Conservation (phyloP, 2,329 filamentous ascomycete genomes). For the Exophiala viscosa region DNA sequence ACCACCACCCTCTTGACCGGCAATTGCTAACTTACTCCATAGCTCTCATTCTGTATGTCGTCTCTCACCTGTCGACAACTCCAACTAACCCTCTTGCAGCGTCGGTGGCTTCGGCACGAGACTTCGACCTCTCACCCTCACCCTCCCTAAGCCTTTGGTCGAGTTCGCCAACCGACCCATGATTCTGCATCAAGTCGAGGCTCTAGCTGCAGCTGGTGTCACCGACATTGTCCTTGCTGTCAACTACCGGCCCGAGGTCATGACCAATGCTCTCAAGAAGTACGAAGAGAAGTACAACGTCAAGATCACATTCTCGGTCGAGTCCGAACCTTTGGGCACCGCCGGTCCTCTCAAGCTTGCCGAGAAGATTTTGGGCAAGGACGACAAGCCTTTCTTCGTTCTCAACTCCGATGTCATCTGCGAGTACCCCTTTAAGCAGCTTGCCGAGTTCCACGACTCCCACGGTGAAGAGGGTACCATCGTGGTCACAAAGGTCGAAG, state of each 20-base stretch:
- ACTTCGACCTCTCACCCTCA: conserved; percentile 92
- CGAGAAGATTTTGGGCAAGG: conserved; percentile 86
- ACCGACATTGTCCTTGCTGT: conserved; percentile 97
- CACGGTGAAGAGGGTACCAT: conserved; percentile 97
- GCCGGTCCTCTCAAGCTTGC: conserved; percentile 94
- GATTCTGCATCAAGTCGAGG: conserved; percentile 97
- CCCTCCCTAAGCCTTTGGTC: conserved; percentile 93
- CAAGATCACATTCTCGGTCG: conserved; percentile 95
- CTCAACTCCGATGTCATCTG: conserved; percentile 98
- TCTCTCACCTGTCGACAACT: conserved; percentile 14
- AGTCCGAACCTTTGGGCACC: conserved; percentile 90
- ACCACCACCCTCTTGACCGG: conserved; percentile 9
- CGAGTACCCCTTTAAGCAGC: conserved; percentile 90
- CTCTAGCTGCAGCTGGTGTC: conserved; percentile 85
- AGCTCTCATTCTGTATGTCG: conserved; percentile 27
- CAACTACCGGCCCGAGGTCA: conserved; percentile 97
- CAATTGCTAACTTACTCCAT: conserved; percentile 8
- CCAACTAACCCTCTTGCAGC: conserved; percentile 70
- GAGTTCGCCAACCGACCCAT: conserved; percentile 99
- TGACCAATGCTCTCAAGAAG: conserved; percentile 92
- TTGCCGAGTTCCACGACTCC: conserved; percentile 84
- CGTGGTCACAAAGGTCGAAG: conserved; percentile 97
- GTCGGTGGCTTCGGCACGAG: conserved; percentile 98
- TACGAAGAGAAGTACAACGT: conserved; percentile 91
- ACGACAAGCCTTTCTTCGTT: conserved; percentile 93